A percentile compares a stretch with the other conserved stretches of the same genome.
Evolutionary conservation across 208 protist species (phyloP).

Genomic region (Phytomonas francai): DNA sequence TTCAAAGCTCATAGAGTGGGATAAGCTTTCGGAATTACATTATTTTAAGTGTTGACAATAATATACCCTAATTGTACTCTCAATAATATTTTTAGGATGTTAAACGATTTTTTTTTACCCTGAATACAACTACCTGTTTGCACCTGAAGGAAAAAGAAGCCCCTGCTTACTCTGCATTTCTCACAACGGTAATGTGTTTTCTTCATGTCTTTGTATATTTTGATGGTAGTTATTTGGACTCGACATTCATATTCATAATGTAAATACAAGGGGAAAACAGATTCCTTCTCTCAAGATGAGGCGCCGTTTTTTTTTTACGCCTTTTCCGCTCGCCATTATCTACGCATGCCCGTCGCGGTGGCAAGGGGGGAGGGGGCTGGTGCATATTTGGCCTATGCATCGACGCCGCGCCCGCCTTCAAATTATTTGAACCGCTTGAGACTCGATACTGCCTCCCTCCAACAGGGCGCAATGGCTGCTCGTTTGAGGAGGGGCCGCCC

Average conservation of each 20-base stretch:
- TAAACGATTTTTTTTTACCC: neutral
- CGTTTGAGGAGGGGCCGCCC: too few relatives aligned
- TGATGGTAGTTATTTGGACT: neutral
- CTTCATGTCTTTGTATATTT: neutral
- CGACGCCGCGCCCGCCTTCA: neutral
- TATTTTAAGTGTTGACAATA: neutral
- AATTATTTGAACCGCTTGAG: neutral
- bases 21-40: neutral
- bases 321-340: neutral
- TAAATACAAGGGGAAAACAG: neutral
- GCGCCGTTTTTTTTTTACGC: neutral
- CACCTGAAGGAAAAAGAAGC: neutral
- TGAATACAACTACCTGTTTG: neutral
- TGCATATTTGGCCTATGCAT: neutral
- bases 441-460: too few relatives aligned
- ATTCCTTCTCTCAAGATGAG: neutral
- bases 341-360: neutral
- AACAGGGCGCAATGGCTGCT: too few relatives aligned
- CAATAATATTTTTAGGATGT: neutral
- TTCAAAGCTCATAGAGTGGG: conserved; percentile 55
- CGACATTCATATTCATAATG: neutral
- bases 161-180: neutral
- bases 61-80: neutral
- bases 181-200: neutral
- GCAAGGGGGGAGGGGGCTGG: too few relatives aligned